These are phyloP conservation scores for Neovahlkampfia damariscottae DNA, from an alignment of 78 protist species.

Conservation along the genomic window DNA sequence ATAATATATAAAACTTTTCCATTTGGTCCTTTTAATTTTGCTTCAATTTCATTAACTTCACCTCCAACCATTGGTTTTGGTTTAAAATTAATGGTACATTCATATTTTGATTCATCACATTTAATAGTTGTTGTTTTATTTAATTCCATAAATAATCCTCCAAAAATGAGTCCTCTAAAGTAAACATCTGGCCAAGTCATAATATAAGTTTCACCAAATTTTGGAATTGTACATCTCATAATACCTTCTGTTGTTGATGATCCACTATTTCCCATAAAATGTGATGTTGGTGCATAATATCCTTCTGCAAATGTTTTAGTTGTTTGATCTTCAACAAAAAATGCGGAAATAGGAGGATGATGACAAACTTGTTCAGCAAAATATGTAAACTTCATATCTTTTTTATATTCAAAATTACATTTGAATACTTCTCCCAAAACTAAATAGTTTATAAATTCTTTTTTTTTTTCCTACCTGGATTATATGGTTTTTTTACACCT, in stretches of 20 bases:
- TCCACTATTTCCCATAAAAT: constrained; percentile 63
- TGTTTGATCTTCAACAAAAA: constrained; percentile 43
- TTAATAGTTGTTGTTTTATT: constrained; percentile 29
- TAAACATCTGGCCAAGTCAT: constrained; percentile 52
- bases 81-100: constrained; percentile 50
- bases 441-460: too few species aligned
- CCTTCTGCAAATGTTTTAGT: constrained; percentile 52
- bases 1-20: constrained; percentile 14
- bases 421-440: constrained; percentile 78
- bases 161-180: constrained; percentile 54
- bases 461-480: too few species aligned
- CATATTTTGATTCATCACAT: constrained; percentile 43
- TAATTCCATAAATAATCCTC: constrained; percentile 30
- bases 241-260: constrained; percentile 49
- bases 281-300: constrained; percentile 33
- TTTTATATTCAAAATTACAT: constrained; percentile 35
- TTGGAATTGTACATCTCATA: constrained; percentile 14
- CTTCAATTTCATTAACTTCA: constrained; percentile 45
- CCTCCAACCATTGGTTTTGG: constrained; percentile 64
- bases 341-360: constrained; percentile 87
- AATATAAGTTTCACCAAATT: constrained; percentile 42
- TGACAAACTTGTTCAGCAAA: constrained; percentile 75
- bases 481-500: constrained; percentile 88
- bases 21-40: constrained; percentile 28
- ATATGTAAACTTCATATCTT: neutral